A percentile compares a stretch with the other conserved stretches of the same genome.
These are phyloP conservation scores for Juglanconis juglandina DNA, from an alignment of 2,329 filamentous ascomycete species.

Conservation along the genomic window DNA sequence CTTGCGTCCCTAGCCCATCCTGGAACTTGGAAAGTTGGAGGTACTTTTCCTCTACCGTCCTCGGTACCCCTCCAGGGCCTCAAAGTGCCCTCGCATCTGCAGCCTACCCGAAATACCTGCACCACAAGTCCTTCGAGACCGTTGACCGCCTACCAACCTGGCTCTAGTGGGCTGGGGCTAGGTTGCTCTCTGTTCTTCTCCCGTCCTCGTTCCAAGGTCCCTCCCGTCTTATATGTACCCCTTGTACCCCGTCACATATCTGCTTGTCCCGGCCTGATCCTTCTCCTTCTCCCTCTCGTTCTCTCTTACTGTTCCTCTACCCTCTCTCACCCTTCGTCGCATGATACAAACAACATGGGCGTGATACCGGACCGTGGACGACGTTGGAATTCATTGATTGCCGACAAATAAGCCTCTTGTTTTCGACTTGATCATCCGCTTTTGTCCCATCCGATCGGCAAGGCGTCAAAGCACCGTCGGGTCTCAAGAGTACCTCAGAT, in stretches of 20 bases:
- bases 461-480: neutral
- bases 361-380: slow-evolving; percentile 14
- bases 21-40: neutral
- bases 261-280: slow-evolving; percentile 13
- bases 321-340: slow-evolving; percentile 13
- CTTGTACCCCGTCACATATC: slow-evolving; percentile 20
- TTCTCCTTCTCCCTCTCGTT: slow-evolving; percentile 1
- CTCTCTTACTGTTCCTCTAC: slow-evolving; percentile 3
- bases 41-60: neutral
- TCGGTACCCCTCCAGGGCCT: neutral
- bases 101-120: neutral
- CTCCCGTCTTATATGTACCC: slow-evolving; percentile 20
- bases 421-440: neutral
- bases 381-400: slow-evolving; percentile 15
- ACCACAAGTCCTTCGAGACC: neutral
- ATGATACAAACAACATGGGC: slow-evolving; percentile 11
- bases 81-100: neutral
- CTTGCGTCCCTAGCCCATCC: neutral
- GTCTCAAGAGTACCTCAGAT: neutral
- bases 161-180: slow-evolving; percentile 13
- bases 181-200: slow-evolving; percentile 5
- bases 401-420: neutral
- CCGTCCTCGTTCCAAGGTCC: neutral
- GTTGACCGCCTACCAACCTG: slow-evolving; percentile 17
- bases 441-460: neutral